A percentile compares a stretch with the other conserved stretches of the same genome.
Conservation (phyloP, 352 stramenopile genomes). For the Pseudoperonospora humuli region DNA sequence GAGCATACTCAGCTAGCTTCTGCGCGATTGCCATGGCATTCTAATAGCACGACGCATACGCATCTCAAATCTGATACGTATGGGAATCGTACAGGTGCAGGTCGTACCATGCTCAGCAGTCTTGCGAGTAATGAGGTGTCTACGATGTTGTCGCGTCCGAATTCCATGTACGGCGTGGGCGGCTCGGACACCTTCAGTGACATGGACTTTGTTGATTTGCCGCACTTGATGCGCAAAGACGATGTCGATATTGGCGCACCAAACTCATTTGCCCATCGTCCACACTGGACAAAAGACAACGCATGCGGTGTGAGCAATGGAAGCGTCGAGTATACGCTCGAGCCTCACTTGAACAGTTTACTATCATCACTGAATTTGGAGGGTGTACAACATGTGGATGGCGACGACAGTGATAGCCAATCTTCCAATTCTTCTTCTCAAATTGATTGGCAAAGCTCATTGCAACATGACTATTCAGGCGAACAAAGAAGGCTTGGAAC, state of each 20-base stretch:
- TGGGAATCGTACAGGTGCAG: slow-evolving; percentile 6
- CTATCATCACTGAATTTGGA: slow-evolving; percentile 22
- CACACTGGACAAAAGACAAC: slow-evolving; percentile 26
- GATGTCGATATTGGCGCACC: slow-evolving; percentile 14
- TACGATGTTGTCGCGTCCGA: slow-evolving; percentile 25
- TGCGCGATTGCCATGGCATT: slow-evolving; percentile 13
- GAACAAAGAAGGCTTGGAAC: slow-evolving; percentile 1
- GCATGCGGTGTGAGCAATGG: slow-evolving; percentile 3
- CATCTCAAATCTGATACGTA: slow-evolving; percentile 16
- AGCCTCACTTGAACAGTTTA: slow-evolving; percentile 21
- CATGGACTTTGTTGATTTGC: slow-evolving; percentile 59
- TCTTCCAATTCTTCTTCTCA: slow-evolving; percentile 27
- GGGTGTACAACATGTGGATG: slow-evolving; percentile 18
- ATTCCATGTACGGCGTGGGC: slow-evolving; percentile 46
- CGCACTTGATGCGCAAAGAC: slow-evolving; percentile 66
- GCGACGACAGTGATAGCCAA: slow-evolving; percentile 29
- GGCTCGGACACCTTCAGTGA: slow-evolving; percentile 71
- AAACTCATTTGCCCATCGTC: slow-evolving; percentile 36
- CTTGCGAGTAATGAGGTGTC: slow-evolving; percentile 21
- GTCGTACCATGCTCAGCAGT: slow-evolving; percentile 23
- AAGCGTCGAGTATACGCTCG: slow-evolving; percentile 14
- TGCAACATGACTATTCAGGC: slow-evolving; percentile 4
- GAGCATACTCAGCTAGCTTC: slow-evolving; percentile 12
- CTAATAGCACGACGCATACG: slow-evolving; percentile 18
- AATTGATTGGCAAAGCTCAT: slow-evolving; percentile 21